Percentiles rank a stretch among this genome's conserved stretches.
Conservation (phyloP, 345 rosid species). For the Populus alba region DNA sequence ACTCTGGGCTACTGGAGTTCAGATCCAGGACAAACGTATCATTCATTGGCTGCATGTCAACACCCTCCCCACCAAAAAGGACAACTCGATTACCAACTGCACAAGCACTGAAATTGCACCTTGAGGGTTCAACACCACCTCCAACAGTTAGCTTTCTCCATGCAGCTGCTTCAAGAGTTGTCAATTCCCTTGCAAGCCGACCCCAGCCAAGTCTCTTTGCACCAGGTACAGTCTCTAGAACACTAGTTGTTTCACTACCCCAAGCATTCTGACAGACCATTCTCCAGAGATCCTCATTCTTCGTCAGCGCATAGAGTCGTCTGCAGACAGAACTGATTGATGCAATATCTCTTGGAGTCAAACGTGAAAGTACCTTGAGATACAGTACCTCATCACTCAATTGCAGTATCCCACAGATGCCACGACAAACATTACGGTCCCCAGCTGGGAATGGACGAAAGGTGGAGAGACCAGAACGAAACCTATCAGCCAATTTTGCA, state of each 20-base stretch:
- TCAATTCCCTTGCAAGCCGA: slow-evolving; percentile 73
- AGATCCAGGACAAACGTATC: slow-evolving; percentile 86
- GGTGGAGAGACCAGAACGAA: slow-evolving; percentile 41
- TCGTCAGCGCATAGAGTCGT: slow-evolving; percentile 60
- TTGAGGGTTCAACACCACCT: slow-evolving; percentile 83
- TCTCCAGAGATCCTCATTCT: slow-evolving; percentile 82
- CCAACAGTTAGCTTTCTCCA: slow-evolving; percentile 89
- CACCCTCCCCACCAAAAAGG: slow-evolving; percentile 90
- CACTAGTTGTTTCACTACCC: slow-evolving; percentile 73
- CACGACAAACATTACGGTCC: slow-evolving; percentile 58
- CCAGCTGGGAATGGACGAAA: slow-evolving; percentile 35
- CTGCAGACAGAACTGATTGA: slow-evolving; percentile 70
- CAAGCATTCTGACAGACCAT: slow-evolving; percentile 90
- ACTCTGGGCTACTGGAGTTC: slow-evolving; percentile 65
- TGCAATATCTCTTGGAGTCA: slow-evolving; percentile 84
- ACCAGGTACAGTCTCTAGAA: slow-evolving; percentile 74
- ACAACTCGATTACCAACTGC: slow-evolving; percentile 86
- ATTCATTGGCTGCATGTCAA: slow-evolving; percentile 92
- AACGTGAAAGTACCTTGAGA: slow-evolving; percentile 63
- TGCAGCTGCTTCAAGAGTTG: slow-evolving; percentile 84
- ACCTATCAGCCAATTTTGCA: slow-evolving; percentile 36
- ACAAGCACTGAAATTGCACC: slow-evolving; percentile 90
- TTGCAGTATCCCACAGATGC: slow-evolving; percentile 63
- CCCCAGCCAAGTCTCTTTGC: slow-evolving; percentile 88
- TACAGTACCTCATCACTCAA: slow-evolving; percentile 77